phyloP scores from a whole-genome alignment of 345 rosid species.

The Bruguiera sexangula region DNA sequence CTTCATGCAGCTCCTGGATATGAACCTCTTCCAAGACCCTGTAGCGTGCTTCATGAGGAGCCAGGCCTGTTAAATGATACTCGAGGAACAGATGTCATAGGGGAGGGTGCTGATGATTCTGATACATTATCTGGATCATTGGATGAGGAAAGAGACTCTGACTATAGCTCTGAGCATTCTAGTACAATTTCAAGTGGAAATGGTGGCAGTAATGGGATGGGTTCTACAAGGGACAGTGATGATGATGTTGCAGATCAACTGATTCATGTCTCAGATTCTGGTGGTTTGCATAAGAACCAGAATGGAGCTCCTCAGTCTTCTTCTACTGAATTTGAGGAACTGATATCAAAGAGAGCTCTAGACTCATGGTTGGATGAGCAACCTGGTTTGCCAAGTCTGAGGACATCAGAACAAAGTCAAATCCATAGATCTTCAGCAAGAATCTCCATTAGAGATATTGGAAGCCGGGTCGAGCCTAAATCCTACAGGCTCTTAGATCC shows the following conservation, averaged over 20 bases:
- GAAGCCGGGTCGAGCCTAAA: conserved; percentile 63
- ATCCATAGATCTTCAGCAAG: conserved; percentile 57
- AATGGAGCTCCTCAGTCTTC: conserved; percentile 17
- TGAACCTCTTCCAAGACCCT: conserved; percentile 96
- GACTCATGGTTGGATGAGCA: conserved; percentile 91
- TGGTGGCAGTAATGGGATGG: conserved; percentile 42
- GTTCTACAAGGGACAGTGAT: conserved; percentile 42
- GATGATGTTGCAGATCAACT: conserved; percentile 45
- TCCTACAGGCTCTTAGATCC: conserved; percentile 65
- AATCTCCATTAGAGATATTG: conserved; percentile 73
- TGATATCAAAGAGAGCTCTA: conserved; percentile 57
- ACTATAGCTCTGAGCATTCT: conserved; percentile 60
- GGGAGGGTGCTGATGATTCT: conserved; percentile 39
- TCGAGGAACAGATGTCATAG: conserved; percentile 25
- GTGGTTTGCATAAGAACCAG: conserved; percentile 8
- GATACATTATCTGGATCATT: conserved; percentile 50
- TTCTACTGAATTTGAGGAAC: conserved; percentile 45
- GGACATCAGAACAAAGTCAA: conserved; percentile 38
- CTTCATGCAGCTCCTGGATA: conserved; percentile 99
- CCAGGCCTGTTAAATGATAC: conserved; percentile 26
- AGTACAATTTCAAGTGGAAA: conserved; percentile 37
- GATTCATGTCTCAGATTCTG: conserved; percentile 66
- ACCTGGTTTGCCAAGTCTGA: conserved; percentile 51
- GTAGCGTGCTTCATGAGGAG: conserved; percentile 52
- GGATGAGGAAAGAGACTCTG: conserved; percentile 68